These are phyloP conservation scores for Tricholoma sp. DNA, from an alignment of 768 basidiomycete species.

Conservation along the genomic window DNA sequence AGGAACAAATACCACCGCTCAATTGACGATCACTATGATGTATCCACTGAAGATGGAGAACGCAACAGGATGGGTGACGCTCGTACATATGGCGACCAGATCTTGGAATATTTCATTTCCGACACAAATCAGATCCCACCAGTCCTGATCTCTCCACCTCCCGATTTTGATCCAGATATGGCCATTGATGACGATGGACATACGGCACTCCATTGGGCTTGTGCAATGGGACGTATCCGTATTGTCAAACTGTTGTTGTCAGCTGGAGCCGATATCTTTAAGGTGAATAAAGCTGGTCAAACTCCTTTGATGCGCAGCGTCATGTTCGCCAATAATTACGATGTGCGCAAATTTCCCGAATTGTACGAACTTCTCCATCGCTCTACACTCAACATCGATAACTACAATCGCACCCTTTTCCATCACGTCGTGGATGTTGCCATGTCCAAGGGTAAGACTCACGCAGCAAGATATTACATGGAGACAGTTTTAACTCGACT, in stretches of 20 bases:
- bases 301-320: constrained; percentile 98
- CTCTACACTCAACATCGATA: constrained; percentile 98
- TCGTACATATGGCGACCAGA: constrained; percentile 87
- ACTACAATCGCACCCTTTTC: constrained; percentile 94
- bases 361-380: constrained; percentile 94
- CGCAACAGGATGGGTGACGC: constrained; percentile 47
- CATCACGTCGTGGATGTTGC: constrained; percentile 98
- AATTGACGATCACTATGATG: constrained; percentile 40
- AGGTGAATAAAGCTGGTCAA: constrained; percentile 94
- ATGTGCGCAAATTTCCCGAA: constrained; percentile 97
- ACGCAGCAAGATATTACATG: constrained; percentile 98
- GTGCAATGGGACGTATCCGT: constrained; percentile 96
- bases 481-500: constrained; percentile 88
- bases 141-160: constrained; percentile 80
- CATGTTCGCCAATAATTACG: constrained; percentile 99
- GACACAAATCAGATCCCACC: constrained; percentile 90
- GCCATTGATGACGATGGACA: constrained; percentile 98
- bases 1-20: constrained; percentile 46
- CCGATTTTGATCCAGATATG: constrained; percentile 93
- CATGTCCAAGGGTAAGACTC: constrained; percentile 95
- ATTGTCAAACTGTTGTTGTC: constrained; percentile 92
- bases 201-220: constrained; percentile 96
- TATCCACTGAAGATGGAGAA: constrained; percentile 39
- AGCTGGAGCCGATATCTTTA: constrained; percentile 94
- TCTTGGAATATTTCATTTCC: constrained; percentile 97